Evolutionary conservation across 1,284 basidiomycete genomes (phyloP).

Genomic region (Leccinum angustisporum): DNA sequence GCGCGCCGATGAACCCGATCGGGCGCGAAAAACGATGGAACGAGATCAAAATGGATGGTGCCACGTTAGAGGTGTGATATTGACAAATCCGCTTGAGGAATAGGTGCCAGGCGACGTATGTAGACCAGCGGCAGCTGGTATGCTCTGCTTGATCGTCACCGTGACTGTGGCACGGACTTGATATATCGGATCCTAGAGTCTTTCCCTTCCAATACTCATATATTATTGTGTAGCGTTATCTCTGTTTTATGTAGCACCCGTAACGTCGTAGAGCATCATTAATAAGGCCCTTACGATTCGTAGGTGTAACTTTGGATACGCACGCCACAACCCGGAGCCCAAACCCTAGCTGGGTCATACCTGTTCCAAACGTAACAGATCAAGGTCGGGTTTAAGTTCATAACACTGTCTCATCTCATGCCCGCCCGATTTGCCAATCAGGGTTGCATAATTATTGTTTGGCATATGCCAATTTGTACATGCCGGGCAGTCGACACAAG

Average conservation of each 20-base stretch:
- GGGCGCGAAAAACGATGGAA: background rate
- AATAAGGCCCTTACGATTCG: background rate
- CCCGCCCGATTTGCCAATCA: background rate
- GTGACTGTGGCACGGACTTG: background rate
- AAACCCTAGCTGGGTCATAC: background rate
- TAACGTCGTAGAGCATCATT: background rate
- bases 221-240: background rate
- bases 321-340: background rate
- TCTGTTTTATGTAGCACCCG: background rate
- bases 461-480: background rate
- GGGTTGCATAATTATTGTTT: background rate
- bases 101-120: background rate
- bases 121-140: background rate
- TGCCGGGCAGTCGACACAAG: background rate
- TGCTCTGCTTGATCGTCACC: background rate
- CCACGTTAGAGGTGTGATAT: constrained; percentile 5
- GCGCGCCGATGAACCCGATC: background rate
- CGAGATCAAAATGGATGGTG: background rate
- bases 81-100: background rate
- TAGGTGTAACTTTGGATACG: background rate
- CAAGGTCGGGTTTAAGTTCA: background rate
- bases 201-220: background rate
- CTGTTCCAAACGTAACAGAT: background rate
- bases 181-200: background rate
- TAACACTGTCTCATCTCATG: background rate